phyloP scores from a whole-genome alignment of 1,139 yeast species.

The Saccharomycopsis hybrid region DNA sequence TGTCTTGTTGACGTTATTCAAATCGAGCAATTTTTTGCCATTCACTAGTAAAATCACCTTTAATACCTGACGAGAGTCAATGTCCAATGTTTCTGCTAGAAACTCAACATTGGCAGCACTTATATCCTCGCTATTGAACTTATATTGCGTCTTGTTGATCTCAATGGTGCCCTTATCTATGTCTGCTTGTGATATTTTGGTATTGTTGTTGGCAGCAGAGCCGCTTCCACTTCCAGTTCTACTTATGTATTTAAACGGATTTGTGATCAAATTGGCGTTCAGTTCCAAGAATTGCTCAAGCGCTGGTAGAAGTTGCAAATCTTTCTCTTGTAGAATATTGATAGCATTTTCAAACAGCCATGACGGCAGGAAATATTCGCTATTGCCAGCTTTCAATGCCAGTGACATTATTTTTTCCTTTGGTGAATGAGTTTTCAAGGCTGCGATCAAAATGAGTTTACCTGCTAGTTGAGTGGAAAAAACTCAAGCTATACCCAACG shows the following conservation, averaged over 20 bases:
- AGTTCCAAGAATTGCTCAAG: conserved; percentile 9
- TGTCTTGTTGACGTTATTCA: not conserved
- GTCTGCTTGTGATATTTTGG: conserved; percentile 1
- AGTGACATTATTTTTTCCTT: no score
- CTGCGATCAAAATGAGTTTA: no score
- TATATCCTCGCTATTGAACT: no score
- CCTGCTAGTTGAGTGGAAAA: no score
- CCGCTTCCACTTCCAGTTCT: no score
- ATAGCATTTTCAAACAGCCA: conserved; percentile 20
- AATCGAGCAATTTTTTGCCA: conserved; percentile 10
- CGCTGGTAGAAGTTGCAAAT: conserved; percentile 6
- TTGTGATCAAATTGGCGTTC: conserved; percentile 3
- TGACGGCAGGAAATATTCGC: no score
- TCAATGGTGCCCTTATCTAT: conserved; percentile 2
- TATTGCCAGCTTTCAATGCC: no score
- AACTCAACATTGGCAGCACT: conserved; percentile 7
- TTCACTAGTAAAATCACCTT: conserved; percentile 7
- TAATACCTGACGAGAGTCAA: conserved; percentile 9
- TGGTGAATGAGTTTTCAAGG: no score
- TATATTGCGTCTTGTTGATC: conserved; percentile 1
- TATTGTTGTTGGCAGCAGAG: not conserved
- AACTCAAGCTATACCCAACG: no score
- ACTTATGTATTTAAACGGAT: conserved; percentile 14
- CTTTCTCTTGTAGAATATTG: conserved; percentile 11
- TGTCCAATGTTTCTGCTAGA: conserved; percentile 9